phyloP scores from a whole-genome alignment of 202 grass and related monocot species.

The Carex sylvatica region DNA sequence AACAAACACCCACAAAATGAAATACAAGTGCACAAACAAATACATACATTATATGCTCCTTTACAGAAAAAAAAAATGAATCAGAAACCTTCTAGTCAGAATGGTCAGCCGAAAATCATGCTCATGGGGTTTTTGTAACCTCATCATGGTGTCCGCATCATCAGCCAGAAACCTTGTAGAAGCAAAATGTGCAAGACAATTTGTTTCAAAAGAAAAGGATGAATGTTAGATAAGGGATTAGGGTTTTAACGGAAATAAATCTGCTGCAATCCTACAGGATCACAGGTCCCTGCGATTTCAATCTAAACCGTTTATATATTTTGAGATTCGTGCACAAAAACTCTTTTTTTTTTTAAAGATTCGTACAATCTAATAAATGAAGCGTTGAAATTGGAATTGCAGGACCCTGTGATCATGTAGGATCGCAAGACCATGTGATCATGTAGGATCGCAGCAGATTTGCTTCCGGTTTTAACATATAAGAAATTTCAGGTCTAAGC shows the following conservation, averaged over 20 bases:
- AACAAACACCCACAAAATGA: background rate
- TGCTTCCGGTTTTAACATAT: background rate
- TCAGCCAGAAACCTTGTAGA: conserved; percentile 54
- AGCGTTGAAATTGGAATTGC: no score
- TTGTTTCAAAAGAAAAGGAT: background rate
- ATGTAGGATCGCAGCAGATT: no score
- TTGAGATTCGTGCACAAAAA: no score
- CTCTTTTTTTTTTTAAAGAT: no score
- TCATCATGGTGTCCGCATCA: conserved; percentile 36
- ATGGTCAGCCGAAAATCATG: conserved; percentile 81
- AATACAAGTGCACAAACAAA: background rate
- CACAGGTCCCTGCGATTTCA: no score
- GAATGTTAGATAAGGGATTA: background rate
- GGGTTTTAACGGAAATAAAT: background rate
- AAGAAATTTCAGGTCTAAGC: background rate
- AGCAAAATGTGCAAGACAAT: conserved; percentile 32
- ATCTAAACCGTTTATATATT: no score
- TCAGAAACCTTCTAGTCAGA: conserved; percentile 40
- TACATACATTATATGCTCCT: no score
- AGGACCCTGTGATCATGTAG: no score
- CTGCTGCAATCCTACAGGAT: no score
- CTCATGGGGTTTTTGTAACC: conserved; percentile 77
- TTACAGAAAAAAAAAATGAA: background rate
- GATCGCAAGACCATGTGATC: no score
- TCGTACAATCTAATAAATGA: no score